These are phyloP conservation scores for Vaccinium darrowii DNA, from an alignment of 148 eudicot genomes.

Conservation along the genomic window DNA sequence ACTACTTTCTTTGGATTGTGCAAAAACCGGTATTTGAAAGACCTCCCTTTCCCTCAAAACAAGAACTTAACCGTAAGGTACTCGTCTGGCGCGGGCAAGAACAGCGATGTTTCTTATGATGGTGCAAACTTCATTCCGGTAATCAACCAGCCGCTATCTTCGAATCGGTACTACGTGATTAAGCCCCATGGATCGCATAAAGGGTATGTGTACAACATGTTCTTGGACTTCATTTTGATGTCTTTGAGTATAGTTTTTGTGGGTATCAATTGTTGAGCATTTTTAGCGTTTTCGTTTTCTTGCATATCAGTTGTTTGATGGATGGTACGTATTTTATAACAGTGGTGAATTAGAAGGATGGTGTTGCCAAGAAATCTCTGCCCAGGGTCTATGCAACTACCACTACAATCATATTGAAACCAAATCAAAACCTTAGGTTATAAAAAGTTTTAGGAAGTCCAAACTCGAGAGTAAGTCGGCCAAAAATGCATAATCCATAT, in stretches of 20 bases:
- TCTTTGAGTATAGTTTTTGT: too few species aligned
- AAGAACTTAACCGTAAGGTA: constrained; percentile 31
- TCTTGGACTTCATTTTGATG: too few species aligned
- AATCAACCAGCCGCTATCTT: constrained; percentile 42
- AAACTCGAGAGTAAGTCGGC: too few species aligned
- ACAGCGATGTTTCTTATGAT: neutral
- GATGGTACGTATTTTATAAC: neutral
- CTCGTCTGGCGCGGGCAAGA: neutral
- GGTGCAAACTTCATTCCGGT: constrained; percentile 46
- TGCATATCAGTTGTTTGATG: neutral
- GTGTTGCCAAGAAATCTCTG: too few species aligned
- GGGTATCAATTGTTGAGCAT: neutral
- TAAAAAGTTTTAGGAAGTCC: too few species aligned
- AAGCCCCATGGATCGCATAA: constrained; percentile 35
- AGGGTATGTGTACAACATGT: constrained; percentile 35
- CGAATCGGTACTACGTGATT: constrained; percentile 43
- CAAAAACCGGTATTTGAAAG: constrained; percentile 9
- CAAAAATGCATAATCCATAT: too few species aligned
- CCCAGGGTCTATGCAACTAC: too few species aligned
- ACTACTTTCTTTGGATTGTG: constrained; percentile 40
- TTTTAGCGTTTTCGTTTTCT: neutral
- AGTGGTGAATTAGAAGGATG: neutral
- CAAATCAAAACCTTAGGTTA: too few species aligned
- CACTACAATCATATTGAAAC: too few species aligned
- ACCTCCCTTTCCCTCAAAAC: constrained; percentile 63